Base-by-base conservation (phyloP, 2,329 filamentous ascomycete species). In the Hymenotorrendiella dingleyae region DNA sequence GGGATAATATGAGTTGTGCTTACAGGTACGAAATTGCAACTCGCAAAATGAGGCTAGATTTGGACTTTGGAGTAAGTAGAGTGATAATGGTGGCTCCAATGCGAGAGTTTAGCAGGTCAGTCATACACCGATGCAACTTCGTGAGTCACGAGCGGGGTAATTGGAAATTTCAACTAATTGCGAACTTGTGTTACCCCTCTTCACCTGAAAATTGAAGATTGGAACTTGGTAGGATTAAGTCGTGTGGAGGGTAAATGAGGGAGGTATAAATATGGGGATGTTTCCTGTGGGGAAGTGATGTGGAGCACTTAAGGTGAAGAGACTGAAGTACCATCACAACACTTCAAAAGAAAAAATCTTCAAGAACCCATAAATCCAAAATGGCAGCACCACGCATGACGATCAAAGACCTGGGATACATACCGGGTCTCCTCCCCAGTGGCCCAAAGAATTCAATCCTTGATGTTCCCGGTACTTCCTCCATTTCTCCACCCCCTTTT, bases 371-470 rank as follows among this genome's bases (percentile, higher is more conserved):
- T n/a, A n/a, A n/a, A n/a, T 6, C 6, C 5, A 26, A 36, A 23
- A 39, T 28, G 17, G 17, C 19, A 19, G 17, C 28, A 14, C 29
- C 42, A 27, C 52, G 50, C 17, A 54, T 54, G 48, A 56, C 55
- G 19, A 59, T 58, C 32, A 42, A 43, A 37, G 53, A 58, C 33
- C 35, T 54, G 9, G 56, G 57, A 2, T 60, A 60, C 32, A 42
- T 42, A 6, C 56, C 57, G 4, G 56, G 57, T 4, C 49, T 52
- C 28, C 36, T 60, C 4, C 48, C 53, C 21, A 20, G 46, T 12
- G 56, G 56, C 12, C 49, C 53, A 3, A 57, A 54, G 45, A 60
- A 59, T 23, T 60, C 57, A 1, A 57, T 60, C 29, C 53, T 59
- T 16, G 55, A 60, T 38, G 53, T 60, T 8, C 47, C 48, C 45